A percentile compares a stretch with the other conserved stretches of the same genome.
Evolutionary conservation across 2,329 filamentous ascomycete genomes (phyloP).

Genomic region (Fusarium guadeloupense): DNA sequence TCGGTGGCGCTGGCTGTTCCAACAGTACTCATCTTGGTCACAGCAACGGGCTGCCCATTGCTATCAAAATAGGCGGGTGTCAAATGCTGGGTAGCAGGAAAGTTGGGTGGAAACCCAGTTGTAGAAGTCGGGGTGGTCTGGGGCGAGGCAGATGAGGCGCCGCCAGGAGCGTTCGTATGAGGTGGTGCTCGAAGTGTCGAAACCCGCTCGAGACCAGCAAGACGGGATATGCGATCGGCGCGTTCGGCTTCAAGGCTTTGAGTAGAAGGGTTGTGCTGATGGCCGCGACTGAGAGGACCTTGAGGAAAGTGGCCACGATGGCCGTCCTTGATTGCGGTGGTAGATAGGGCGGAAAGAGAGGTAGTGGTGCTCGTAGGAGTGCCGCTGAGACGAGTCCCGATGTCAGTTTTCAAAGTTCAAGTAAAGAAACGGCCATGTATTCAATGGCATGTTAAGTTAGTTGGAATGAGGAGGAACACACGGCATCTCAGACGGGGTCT

Average conservation of each 20-base stretch:
- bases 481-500: slow-evolving; percentile 91
- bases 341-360: slow-evolving; percentile 89
- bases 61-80: slow-evolving; percentile 83
- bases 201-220: slow-evolving; percentile 90
- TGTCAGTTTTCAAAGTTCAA: slow-evolving; percentile 13
- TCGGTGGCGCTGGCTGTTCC: slow-evolving; percentile 90
- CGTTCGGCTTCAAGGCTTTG: slow-evolving; percentile 89
- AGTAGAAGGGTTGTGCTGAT: slow-evolving; percentile 67
- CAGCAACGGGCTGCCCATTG: slow-evolving; percentile 72
- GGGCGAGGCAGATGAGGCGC: slow-evolving; percentile 54
- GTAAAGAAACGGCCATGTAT: neutral
- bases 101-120: slow-evolving; percentile 54
- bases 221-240: slow-evolving; percentile 92
- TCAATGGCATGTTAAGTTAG: neutral
- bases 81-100: slow-evolving; percentile 52
- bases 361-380: slow-evolving; percentile 94
- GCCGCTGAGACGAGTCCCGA: slow-evolving; percentile 64
- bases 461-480: slow-evolving; percentile 59
- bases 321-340: slow-evolving; percentile 95
- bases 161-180: slow-evolving; percentile 43
- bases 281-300: slow-evolving; percentile 61
- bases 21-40: slow-evolving; percentile 86
- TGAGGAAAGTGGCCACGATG: slow-evolving; percentile 82
- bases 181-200: slow-evolving; percentile 73
- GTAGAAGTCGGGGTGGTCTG: slow-evolving; percentile 63